Conservation (phyloP, 495 filamentous ascomycete genomes). For the Filosporella fistucella region DNA sequence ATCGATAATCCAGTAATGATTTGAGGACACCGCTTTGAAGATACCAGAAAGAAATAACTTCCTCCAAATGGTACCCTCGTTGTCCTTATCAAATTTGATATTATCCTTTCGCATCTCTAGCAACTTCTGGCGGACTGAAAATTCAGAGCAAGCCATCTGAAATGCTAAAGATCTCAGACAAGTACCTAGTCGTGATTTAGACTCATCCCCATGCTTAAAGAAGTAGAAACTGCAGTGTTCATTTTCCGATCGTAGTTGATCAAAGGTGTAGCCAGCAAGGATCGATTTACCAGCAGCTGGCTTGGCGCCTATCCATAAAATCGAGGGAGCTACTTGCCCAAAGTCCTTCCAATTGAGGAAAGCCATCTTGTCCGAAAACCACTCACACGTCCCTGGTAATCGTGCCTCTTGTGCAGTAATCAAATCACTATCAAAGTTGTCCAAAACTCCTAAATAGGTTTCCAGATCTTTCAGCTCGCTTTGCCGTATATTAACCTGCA, state of each 20-base stretch:
- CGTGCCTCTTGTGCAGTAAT: background rate
- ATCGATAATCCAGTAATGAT: slow-evolving; percentile 21
- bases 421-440: background rate
- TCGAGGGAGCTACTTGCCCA: background rate
- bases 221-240: slow-evolving; percentile 33
- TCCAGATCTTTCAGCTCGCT: too few relatives aligned
- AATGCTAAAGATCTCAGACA: slow-evolving; percentile 28
- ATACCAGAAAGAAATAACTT: slow-evolving; percentile 16
- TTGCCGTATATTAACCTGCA: too few relatives aligned
- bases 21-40: background rate
- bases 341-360: background rate
- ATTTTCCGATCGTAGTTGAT: slow-evolving; percentile 20
- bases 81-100: background rate
- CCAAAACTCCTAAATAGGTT: too few relatives aligned
- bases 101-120: background rate
- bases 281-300: slow-evolving; percentile 34
- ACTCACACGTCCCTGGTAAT: background rate
- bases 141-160: slow-evolving; percentile 23
- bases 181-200: slow-evolving; percentile 18
- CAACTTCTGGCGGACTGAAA: background rate
- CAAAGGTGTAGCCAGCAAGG: slow-evolving; percentile 29
- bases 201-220: slow-evolving; percentile 23
- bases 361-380: background rate
- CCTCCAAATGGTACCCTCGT: slow-evolving; percentile 16
- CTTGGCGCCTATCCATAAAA: slow-evolving; percentile 27